Conservation (phyloP, 345 rosid species). For the Linum lewisii region DNA sequence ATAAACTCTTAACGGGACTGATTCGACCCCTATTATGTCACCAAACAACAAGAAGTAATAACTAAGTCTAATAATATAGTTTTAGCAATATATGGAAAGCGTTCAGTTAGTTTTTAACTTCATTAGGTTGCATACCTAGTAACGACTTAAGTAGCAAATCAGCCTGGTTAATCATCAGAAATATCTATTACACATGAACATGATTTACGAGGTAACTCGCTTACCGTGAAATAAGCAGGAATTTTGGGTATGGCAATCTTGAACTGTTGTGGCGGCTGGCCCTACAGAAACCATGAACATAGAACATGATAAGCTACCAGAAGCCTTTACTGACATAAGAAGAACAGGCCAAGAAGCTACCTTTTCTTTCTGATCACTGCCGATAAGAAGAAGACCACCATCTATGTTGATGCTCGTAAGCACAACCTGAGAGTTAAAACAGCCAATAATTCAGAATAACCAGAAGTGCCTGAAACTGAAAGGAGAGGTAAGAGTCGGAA, state of each 20-base stretch:
- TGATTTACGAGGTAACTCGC: conserved; percentile 10
- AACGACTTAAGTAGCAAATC: too few relatives aligned
- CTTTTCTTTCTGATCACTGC: conserved; percentile 89
- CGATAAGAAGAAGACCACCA: conserved; percentile 72
- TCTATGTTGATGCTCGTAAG: conserved; percentile 81
- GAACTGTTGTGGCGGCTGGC: conserved; percentile 70
- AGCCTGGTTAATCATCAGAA: too few relatives aligned
- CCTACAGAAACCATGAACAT: conserved; percentile 30
- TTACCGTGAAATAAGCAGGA: conserved; percentile 96
- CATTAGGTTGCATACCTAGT: too few relatives aligned
- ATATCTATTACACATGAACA: background rate
- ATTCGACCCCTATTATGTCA: too few relatives aligned
- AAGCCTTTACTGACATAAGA: too few relatives aligned
- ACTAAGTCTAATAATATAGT: too few relatives aligned
- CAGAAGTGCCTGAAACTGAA: background rate
- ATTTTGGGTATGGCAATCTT: conserved; percentile 76
- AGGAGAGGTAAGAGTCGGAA: background rate
- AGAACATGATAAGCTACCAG: background rate
- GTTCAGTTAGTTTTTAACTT: too few relatives aligned
- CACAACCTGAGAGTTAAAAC: conserved; percentile 56
- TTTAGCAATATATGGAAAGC: too few relatives aligned
- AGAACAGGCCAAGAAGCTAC: conserved; percentile 20
- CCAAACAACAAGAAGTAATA: too few relatives aligned
- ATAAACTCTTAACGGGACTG: too few relatives aligned
- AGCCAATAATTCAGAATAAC: background rate